Base-by-base conservation (phyloP, 306 rosid genomes). In the Cucurbita moschata region DNA sequence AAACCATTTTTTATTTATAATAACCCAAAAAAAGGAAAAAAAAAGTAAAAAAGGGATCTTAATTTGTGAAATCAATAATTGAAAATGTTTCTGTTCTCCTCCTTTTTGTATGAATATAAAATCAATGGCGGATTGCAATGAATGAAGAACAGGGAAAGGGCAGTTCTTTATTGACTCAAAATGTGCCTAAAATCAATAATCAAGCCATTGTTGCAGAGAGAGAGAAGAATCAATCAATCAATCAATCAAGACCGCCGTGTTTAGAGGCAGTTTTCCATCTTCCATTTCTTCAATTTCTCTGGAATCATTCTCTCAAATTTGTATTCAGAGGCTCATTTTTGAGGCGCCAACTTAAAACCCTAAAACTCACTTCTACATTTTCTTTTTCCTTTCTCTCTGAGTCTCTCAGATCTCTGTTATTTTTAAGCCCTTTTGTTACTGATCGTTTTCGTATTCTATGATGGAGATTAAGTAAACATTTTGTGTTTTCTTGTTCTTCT, bases 331-430 rank as follows among this genome's bases (percentile, higher is more conserved):
- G 15, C 59, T 35, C 49, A 4, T 69, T 49, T 8, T 46, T 30
- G 75, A 65, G 65, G 59, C 67, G 79, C 75, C 74, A 76, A 67
- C 56, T 46, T 38, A 7, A 46, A 76, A 58, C 74, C 80, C 80
- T 66, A 71, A 58, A 72, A 66, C 61, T 51, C 46, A 68, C 5
- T n/a, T 0, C 57, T 15, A 13, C 21, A 26, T 15, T 44, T 60
- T 49, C 47, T 40, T 44, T 50, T n/a, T 71, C 26, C 7, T 59
- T n/a, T 43, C 46, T 13, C 60, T 39, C 58, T 43, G n/a, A 15
- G 9, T 51, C 30, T 71, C 49, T 46, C 78, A 73, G 81, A 78
- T 78, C 81, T 73, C 58, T 55, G 47, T 55, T 51, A 4, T 50
- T 15, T 15, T 65, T 19, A n/a, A 42, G 6, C 16, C 5, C 7